A percentile compares a stretch with the other conserved stretches of the same genome.
phyloP scores from a whole-genome alignment of 2,329 filamentous ascomycete species.

The Incumbomyces lentus region DNA sequence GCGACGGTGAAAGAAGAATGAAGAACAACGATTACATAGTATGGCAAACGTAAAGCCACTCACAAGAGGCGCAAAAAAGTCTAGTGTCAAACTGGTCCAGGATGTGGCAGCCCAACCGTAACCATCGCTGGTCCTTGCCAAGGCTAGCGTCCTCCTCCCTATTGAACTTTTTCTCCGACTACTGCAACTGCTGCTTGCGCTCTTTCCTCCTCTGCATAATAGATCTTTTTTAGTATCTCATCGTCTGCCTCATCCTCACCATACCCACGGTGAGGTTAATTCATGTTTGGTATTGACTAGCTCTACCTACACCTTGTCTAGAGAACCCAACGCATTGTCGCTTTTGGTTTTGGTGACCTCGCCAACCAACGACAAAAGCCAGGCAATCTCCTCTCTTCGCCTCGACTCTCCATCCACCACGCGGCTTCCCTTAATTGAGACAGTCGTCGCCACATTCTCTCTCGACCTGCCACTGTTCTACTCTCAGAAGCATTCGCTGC shows the following conservation, averaged over 20 bases:
- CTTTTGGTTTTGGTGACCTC: not conserved
- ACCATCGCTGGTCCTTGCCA: not conserved
- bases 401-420: constrained; percentile 12
- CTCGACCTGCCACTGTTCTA: not conserved
- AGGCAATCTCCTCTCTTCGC: constrained; percentile 10
- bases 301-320: constrained; percentile 5
- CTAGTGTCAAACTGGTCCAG: not conserved
- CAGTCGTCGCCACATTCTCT: constrained; percentile 17
- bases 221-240: constrained; percentile 6
- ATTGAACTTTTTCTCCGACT: constrained; percentile 1
- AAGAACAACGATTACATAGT: too few species aligned
- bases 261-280: constrained; percentile 1
- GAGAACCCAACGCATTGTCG: not conserved
- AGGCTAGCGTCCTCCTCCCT: constrained; percentile 1
- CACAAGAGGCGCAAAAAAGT: not conserved
- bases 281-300: constrained; percentile 5
- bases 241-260: constrained; percentile 1
- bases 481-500: constrained; percentile 2
- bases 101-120: constrained; percentile 1
- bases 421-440: constrained; percentile 24
- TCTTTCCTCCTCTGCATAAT: constrained; percentile 3
- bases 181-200: constrained; percentile 2
- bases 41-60: too few species aligned
- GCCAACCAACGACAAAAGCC: not conserved
- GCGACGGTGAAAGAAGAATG: too few species aligned